Percentiles rank a stretch among this genome's conserved stretches.
phyloP scores from a whole-genome alignment of 1,139 yeast species.

The Pichia sp. region DNA sequence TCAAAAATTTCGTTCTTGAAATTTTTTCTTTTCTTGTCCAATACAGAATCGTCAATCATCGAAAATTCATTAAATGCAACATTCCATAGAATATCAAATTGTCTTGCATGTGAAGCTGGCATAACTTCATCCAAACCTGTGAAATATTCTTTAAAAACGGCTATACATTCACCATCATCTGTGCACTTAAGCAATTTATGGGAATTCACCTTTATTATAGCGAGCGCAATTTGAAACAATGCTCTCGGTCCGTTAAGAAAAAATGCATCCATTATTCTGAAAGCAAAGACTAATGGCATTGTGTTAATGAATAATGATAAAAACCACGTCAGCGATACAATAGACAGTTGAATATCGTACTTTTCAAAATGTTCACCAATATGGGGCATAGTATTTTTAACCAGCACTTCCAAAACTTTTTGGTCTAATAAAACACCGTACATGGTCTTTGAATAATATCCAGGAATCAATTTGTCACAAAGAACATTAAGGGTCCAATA shows the following conservation, averaged over 20 bases:
- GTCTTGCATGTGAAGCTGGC: conserved; percentile 39
- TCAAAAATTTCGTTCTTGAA: conserved; percentile 72
- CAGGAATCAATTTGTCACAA: conserved; percentile 85
- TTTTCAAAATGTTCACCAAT: conserved; percentile 75
- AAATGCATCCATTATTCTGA: conserved; percentile 84
- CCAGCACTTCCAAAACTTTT: conserved; percentile 83
- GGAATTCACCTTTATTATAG: conserved; percentile 78
- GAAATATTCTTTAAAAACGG: conserved; percentile 77
- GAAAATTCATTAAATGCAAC: conserved; percentile 90
- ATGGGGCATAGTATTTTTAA: conserved; percentile 83
- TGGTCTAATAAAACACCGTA: conserved; percentile 94
- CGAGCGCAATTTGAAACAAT: conserved; percentile 88
- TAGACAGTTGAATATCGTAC: conserved; percentile 87
- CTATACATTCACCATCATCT: conserved; percentile 90
- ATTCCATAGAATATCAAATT: conserved; percentile 83
- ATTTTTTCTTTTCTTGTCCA: conserved; percentile 59
- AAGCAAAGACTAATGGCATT: conserved; percentile 92
- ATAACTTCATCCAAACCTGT: conserved; percentile 65
- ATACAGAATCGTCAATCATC: conserved; percentile 65
- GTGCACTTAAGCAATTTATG: conserved; percentile 70
- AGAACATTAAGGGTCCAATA: conserved; percentile 85
- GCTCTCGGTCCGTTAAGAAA: conserved; percentile 87
- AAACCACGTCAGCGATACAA: conserved; percentile 95
- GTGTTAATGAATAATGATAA: conserved; percentile 81
- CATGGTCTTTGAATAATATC: conserved; percentile 96